A percentile compares a stretch with the other conserved stretches of the same genome.
These are phyloP conservation scores for Lodderomyces oxycetoniae DNA, from an alignment of 1,139 yeast species.

Conservation along the genomic window DNA sequence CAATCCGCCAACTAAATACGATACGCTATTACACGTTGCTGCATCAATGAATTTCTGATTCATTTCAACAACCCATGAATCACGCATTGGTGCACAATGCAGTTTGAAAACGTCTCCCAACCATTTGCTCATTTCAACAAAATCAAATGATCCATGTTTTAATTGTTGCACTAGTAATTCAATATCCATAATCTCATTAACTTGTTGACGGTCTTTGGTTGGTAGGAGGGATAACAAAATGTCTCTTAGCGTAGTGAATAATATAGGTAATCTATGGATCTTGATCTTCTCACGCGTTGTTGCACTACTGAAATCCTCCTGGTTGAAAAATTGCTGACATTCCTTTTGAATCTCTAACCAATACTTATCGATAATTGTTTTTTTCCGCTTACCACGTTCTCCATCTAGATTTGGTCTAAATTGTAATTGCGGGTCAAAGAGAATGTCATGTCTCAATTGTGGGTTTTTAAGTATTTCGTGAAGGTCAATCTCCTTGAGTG, in stretches of 20 bases:
- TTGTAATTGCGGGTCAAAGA: slow-evolving; percentile 89
- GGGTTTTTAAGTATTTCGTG: slow-evolving; percentile 90
- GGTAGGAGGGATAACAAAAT: slow-evolving; percentile 74
- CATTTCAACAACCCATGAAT: slow-evolving; percentile 85
- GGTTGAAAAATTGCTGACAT: slow-evolving; percentile 39
- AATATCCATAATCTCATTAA: slow-evolving; percentile 72
- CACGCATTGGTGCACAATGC: slow-evolving; percentile 96
- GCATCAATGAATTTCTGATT: slow-evolving; percentile 63
- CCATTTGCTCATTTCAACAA: slow-evolving; percentile 66
- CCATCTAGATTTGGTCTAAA: slow-evolving; percentile 91
- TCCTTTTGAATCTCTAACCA: slow-evolving; percentile 77
- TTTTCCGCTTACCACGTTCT: slow-evolving; percentile 79
- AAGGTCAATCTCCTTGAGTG: slow-evolving; percentile 79
- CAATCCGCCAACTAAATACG: slow-evolving; percentile 68
- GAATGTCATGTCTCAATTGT: slow-evolving; percentile 85
- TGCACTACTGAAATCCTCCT: slow-evolving; percentile 9
- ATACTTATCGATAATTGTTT: slow-evolving; percentile 68
- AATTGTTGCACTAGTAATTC: slow-evolving; percentile 76
- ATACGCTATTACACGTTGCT: slow-evolving; percentile 47
- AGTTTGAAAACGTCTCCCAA: slow-evolving; percentile 65
- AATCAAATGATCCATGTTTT: slow-evolving; percentile 62
- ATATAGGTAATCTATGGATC: slow-evolving; percentile 54
- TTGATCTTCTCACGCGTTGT: slow-evolving; percentile 15
- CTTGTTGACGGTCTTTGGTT: slow-evolving; percentile 64
- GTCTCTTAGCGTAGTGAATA: slow-evolving; percentile 74